phyloP scores from a whole-genome alignment of 2,329 filamentous ascomycete genomes.

The Hypoxylon sp. region DNA sequence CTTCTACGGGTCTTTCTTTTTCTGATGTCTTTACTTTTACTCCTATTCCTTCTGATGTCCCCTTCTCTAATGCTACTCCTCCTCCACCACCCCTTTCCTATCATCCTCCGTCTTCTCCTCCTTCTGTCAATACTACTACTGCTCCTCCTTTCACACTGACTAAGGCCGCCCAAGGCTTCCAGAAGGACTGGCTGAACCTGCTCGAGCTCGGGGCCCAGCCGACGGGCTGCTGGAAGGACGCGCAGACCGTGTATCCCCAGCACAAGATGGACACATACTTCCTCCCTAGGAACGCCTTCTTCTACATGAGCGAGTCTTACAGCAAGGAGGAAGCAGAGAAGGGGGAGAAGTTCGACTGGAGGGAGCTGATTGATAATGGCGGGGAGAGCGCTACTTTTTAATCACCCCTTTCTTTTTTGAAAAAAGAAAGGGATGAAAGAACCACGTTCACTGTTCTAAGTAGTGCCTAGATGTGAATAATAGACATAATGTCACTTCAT shows the following conservation, averaged over 20 bases:
- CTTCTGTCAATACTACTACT: too few relatives aligned
- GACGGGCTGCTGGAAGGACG: background rate
- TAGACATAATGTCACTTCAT: too few relatives aligned
- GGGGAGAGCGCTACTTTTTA: background rate
- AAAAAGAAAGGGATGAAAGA: too few relatives aligned
- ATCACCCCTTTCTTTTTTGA: background rate
- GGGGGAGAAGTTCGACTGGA: background rate
- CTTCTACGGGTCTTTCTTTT: too few relatives aligned
- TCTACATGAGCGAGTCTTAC: background rate
- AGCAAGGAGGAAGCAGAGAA: background rate
- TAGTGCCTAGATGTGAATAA: background rate
- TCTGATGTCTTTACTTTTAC: too few relatives aligned
- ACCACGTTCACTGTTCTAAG: background rate
- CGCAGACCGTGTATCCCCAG: background rate
- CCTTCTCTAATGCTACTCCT: too few relatives aligned
- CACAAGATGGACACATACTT: background rate
- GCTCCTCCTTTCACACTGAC: too few relatives aligned
- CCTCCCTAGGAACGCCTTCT: background rate
- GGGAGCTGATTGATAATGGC: background rate
- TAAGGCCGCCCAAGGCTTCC: background rate
- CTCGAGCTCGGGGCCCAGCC: too few relatives aligned
- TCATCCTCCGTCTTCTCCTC: too few relatives aligned
- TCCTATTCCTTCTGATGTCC: too few relatives aligned
- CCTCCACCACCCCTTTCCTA: too few relatives aligned
- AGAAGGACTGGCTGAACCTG: too few relatives aligned